Base-by-base conservation (phyloP, 352 stramenopile genomes). In the Globisporangium ultimum region DNA sequence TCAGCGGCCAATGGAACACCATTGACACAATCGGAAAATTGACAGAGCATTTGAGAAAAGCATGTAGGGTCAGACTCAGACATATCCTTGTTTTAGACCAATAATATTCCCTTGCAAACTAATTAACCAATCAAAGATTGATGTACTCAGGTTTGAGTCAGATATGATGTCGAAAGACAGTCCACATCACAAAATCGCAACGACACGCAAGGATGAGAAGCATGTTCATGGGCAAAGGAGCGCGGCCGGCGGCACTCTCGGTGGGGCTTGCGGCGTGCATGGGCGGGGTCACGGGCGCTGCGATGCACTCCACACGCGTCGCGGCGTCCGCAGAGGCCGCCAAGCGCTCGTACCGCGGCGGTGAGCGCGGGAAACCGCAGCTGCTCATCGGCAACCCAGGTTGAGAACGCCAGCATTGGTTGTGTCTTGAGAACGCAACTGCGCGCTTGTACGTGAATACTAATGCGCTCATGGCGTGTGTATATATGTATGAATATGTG, bases 341-440 rank as follows among this genome's bases (percentile, higher is more conserved):
- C 20, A 58, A 58, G 14, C 40, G 41, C 9, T 22, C n/a, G 36
- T 58, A 58, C 52, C 21, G 17, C 28, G 53, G 53, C 41, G 53
- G 53, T 10, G 53, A 43, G 13, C 53, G 53, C n/a, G 53, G 53
- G 15, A 42, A 43, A 15, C 53, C 53, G 2, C 53, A 20, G 12
- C 41, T 58, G 53, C n/a, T 51, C 41, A 51, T 58, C 24, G 41
- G 53, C 15, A 34, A 58, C 41, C 42, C 53, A 24, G 53, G 53
- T 58, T 43, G 2, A 43, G 15, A 43, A 18, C 1, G 38, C 38
- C 3, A 43, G 38, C 14, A n/a, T 48, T 48, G 2, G 22, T 48
- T 58, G 52, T 3, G 18, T 48, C 13, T 17, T 48, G n/a, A 1
- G 9, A 58, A 10, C 20, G 8, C 28, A 8, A 36, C 8, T 36